Evolutionary conservation across 192 early-diverging fungal genomes (phyloP).

Genomic region (Backusella sp.): DNA sequence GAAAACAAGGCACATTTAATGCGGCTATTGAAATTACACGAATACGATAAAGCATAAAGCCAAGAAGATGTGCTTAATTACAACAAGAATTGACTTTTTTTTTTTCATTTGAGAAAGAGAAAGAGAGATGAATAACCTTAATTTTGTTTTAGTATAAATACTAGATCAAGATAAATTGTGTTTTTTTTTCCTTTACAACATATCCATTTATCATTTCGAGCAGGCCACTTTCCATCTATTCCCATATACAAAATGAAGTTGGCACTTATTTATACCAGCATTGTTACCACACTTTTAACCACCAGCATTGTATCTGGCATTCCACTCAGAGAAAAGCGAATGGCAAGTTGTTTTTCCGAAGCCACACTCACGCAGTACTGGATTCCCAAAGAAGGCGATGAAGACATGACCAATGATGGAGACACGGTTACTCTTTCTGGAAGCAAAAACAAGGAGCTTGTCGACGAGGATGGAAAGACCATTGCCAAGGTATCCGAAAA

Average conservation of each 20-base stretch:
- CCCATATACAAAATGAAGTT: not conserved
- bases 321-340: not conserved
- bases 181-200: not conserved
- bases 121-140: not conserved
- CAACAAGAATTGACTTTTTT: not conserved
- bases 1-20: not conserved
- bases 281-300: not conserved
- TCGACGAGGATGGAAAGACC: constrained; percentile 8
- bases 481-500: constrained; percentile 32
- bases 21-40: not conserved
- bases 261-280: not conserved
- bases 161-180: not conserved
- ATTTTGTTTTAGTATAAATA: not conserved
- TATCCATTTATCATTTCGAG: not conserved
- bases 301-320: not conserved
- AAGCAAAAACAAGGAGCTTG: constrained; percentile 12
- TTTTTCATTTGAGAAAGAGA: not conserved
- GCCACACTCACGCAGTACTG: constrained; percentile 30
- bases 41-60: not conserved
- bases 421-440: constrained; percentile 22
- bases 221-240: not conserved
- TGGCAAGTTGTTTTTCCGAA: not conserved
- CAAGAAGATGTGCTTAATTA: not conserved
- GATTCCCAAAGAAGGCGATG: constrained; percentile 40
- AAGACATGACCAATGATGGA: constrained; percentile 38